A percentile compares a stretch with the other conserved stretches of the same genome.
phyloP scores from a whole-genome alignment of 345 rosid species.

The Brassica carinata region DNA sequence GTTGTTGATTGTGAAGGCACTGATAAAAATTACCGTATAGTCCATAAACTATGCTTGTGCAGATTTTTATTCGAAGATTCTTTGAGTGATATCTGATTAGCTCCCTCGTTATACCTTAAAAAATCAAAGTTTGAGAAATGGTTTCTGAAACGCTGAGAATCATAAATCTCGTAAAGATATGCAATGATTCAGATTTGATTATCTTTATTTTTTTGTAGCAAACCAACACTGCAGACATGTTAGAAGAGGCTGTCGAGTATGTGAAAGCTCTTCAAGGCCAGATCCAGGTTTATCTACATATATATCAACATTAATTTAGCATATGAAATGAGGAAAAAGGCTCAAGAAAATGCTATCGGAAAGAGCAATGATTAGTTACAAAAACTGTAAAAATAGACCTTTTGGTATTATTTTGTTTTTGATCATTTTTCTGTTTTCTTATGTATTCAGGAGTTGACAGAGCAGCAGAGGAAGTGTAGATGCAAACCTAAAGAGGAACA shows the following conservation, averaged over 20 bases:
- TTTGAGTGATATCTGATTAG: not conserved
- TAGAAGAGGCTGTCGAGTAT: constrained; percentile 85
- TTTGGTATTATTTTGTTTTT: not conserved
- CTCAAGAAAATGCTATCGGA: not conserved
- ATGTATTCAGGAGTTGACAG: constrained; percentile 62
- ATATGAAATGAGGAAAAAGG: constrained; percentile 6
- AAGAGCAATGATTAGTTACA: constrained; percentile 3
- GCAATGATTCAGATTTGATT: not conserved
- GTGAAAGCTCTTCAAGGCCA: constrained; percentile 76
- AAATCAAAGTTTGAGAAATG: not conserved
- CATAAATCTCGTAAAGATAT: not conserved
- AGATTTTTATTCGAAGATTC: not conserved
- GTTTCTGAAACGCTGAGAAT: constrained; percentile 3
- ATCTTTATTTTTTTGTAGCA: constrained; percentile 52
- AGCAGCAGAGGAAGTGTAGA: constrained; percentile 66
- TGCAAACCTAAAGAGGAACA: constrained; percentile 56
- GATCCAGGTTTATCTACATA: constrained; percentile 58
- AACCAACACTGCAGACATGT: constrained; percentile 90
- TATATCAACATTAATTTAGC: not conserved
- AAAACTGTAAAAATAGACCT: not conserved
- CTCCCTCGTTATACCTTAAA: not conserved
- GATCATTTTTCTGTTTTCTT: constrained; percentile 20
- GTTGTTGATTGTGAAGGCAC: constrained; percentile 12
- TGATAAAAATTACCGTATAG: not conserved
- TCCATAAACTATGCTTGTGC: constrained; percentile 11